Base-by-base conservation (phyloP, 2,329 filamentous ascomycete species). In the Didymella lethalis region DNA sequence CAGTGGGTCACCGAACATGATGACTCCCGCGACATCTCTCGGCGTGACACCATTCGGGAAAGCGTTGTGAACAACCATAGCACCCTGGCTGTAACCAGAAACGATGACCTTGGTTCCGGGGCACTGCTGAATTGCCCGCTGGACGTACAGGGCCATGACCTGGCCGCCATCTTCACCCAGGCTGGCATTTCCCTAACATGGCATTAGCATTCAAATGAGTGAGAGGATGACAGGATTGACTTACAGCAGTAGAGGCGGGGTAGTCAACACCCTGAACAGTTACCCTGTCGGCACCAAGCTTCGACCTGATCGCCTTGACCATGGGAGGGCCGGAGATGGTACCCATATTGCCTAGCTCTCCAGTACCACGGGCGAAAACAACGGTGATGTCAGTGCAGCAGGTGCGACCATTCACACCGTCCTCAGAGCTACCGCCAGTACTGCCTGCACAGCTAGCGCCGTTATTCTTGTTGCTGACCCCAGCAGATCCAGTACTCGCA, bases 311-410 rank as follows among this genome's bases (percentile, higher is more conserved):
- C 3, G 68, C 63, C 48, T 68, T 68, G 50, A 75, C 65, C 68
- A 76, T 72, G 2, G 75, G 72, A 2, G 79, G 79, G 1, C 79
- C 80, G 29, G 79, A 68, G 7, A 80, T 68, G 0, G 66, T 67
- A 7, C 80, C 80, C 65, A 82, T 78, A 57, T 81, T 82, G 3
- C 79, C 79, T 3, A 64, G 28, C 61, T 81, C 80, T 11, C 65
- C 68, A 1, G 77, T 80, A 18, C 79, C 79, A 29, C 79, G 78
- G 16, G 79, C 79, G 53, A 79, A 81, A 51, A 81, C 77, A 50
- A 81, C 72, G 2, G 79, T 81, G 62, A 80, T 61, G 2, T 74
- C 73, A 47, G 79, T 73, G 69, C 79, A 81, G 66, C 71, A 76
- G 20, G 59, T 69, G 58, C 78, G 75, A 40, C 76, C 64, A 8